Evolutionary conservation across 331 rosid species (phyloP), one percentile per base, ranked within the genome.

Genomic region (Rhamnella rubrinervis): DNA sequence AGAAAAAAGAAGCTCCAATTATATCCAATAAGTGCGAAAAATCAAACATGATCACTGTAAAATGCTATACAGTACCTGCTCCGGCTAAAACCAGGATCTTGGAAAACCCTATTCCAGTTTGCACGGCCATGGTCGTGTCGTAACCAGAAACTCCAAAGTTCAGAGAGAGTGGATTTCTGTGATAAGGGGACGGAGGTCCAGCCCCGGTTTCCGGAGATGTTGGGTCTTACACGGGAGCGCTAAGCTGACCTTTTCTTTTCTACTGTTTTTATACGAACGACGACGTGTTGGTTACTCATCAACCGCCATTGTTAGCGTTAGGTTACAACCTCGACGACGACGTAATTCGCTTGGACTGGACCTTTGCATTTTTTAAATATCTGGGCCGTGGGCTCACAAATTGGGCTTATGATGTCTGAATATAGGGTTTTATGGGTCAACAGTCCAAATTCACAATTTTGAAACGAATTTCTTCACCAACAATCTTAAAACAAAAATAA

Each of bases 81-180:
- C 92, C 97, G 17, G 89, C 96, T 35, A 92, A 63, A 77, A 89
- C 23, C 44, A 92, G 60, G 73, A 91, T 63, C 86, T 86, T 87
- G 53, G 92, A 77, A 35, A 92, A 1, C 25, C 93, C 96, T 25
- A 87, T 16, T 74, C 96, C 90, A 41, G 85, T 64, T 65, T 92
- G 97, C 87, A 85, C 63, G 46, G 96, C 93, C 97, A 92, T 89
- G 84, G 83, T 71, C 7, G 52, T 19, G 76, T 40, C 74, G 7
- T 57, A 71, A 75, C 65, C 83, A 40, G 68, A 82, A 74, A 70
- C 67, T 57, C 64, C 66, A 18, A 19, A 17, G 41, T 50, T 2
- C 17, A 18, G 14, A 55, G 51, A 44, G 41, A 46, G 39, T 2
- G 76, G 71, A 6, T 31, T 57, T 58, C 57, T 15, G 49, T 31